Conservation (phyloP, 441 rosid genomes). For the Aquilaria agallochum region DNA sequence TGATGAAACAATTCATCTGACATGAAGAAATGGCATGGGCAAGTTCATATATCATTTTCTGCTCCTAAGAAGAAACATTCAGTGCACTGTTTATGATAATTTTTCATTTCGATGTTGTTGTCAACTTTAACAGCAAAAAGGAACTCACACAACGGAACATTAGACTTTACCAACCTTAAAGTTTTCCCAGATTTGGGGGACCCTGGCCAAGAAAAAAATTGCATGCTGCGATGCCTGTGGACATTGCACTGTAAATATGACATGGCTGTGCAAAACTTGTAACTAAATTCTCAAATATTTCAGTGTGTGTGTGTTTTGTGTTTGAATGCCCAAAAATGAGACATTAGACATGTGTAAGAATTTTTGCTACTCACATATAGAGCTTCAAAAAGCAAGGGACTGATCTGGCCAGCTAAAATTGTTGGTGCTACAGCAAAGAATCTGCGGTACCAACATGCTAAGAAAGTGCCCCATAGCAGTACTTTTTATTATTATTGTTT, state of each 20-base stretch:
- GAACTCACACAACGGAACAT: neutral
- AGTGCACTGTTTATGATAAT: too few species aligned
- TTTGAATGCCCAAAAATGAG: neutral
- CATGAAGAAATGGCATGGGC: too few species aligned
- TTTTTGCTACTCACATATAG: constrained; percentile 60
- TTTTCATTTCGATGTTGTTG: too few species aligned
- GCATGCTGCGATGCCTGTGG: constrained; percentile 94
- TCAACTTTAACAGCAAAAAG: neutral
- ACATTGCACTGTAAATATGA: constrained; percentile 7
- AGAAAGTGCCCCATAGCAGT: constrained; percentile 13
- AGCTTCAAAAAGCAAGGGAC: constrained; percentile 84
- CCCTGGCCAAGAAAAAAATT: constrained; percentile 78
- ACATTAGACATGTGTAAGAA: constrained; percentile 1
- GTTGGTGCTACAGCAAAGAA: constrained; percentile 90
- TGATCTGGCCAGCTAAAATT: constrained; percentile 73
- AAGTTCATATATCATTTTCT: too few species aligned
- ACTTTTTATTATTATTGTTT: too few species aligned
- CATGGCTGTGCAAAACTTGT: constrained; percentile 6
- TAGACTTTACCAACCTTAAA: constrained; percentile 54
- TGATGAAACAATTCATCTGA: too few species aligned
- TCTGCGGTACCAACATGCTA: constrained; percentile 38
- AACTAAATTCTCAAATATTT: neutral
- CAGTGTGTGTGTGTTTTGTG: neutral
- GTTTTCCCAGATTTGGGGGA: constrained; percentile 93
- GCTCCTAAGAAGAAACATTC: too few species aligned